These are phyloP conservation scores for Zychaea mexicana DNA, from an alignment of 371 early-diverging fungal species.

Conservation along the genomic window DNA sequence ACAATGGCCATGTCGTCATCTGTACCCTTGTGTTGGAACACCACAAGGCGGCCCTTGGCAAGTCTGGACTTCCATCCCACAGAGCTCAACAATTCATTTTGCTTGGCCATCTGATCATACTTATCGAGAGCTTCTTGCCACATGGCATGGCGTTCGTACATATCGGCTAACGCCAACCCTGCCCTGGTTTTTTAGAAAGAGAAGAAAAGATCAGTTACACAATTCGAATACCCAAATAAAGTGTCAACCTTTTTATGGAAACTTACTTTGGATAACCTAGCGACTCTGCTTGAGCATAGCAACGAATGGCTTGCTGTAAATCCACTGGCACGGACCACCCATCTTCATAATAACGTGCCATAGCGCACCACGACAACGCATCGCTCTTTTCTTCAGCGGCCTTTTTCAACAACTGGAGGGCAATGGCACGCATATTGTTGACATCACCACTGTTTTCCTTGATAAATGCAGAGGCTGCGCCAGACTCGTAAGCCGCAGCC, in stretches of 20 bases:
- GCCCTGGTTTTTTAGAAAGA: no score
- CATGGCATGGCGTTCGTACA: constrained; percentile 10
- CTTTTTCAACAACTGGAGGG: constrained; percentile 8
- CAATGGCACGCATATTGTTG: constrained; percentile 4
- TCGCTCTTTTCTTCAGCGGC: constrained; percentile 14
- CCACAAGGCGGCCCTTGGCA: constrained; percentile 9
- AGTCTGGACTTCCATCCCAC: constrained; percentile 19
- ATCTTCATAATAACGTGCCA: constrained; percentile 33
- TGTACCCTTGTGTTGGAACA: constrained; percentile 8
- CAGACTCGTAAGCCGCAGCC: constrained; percentile 16
- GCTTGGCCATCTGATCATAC: constrained; percentile 9
- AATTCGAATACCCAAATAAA: no score
- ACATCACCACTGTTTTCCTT: neutral
- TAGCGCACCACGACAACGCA: constrained; percentile 17
- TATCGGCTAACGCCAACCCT: constrained; percentile 11
- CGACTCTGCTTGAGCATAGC: constrained; percentile 24
- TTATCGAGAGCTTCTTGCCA: constrained; percentile 16
- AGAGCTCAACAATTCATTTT: constrained; percentile 8
- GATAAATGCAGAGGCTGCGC: neutral
- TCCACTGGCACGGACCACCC: constrained; percentile 17
- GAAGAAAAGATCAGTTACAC: no score
- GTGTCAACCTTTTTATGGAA: no score
- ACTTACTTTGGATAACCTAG: constrained; percentile 33
- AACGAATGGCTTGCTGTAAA: constrained; percentile 22
- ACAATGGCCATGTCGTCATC: constrained; percentile 1